phyloP scores from a whole-genome alignment of 1,284 basidiomycete genomes.

The Cryptococcus sp. region DNA sequence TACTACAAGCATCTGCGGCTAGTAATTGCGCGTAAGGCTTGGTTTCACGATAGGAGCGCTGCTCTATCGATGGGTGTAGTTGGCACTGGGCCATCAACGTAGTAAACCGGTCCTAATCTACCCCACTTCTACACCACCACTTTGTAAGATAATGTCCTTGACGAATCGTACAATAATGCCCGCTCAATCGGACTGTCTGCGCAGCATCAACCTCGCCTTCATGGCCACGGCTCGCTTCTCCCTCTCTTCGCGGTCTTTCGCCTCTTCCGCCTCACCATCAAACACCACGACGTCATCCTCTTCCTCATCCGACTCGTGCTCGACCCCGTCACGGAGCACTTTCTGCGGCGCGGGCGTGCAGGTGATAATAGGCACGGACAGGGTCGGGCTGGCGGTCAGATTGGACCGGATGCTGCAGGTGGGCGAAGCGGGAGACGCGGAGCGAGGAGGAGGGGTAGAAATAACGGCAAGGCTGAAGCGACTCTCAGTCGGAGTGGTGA shows the following conservation, averaged over 20 bases:
- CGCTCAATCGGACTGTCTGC: constrained; percentile 24
- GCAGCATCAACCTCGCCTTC: constrained; percentile 30
- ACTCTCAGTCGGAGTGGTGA: constrained; percentile 12
- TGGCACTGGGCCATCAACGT: no score
- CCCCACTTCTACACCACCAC: neutral
- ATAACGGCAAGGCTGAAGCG: constrained; percentile 16
- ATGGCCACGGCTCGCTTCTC: constrained; percentile 36
- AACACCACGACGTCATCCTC: constrained; percentile 32
- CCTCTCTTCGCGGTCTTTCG: constrained; percentile 32
- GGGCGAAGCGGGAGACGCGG: constrained; percentile 28
- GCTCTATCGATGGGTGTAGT: no score
- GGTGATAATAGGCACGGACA: constrained; percentile 49
- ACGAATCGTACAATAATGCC: neutral
- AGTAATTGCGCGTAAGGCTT: no score
- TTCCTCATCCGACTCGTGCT: constrained; percentile 47
- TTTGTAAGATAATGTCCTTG: neutral
- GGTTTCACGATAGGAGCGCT: no score
- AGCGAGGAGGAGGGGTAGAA: constrained; percentile 11
- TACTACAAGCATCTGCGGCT: no score
- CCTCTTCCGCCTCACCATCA: constrained; percentile 24
- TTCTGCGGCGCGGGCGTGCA: constrained; percentile 43
- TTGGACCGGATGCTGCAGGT: constrained; percentile 26
- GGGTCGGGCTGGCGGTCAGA: constrained; percentile 28
- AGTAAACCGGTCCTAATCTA: neutral
- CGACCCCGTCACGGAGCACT: constrained; percentile 26